phyloP scores from a whole-genome alignment of 176 grass and related monocot genomes.

The Triticum timopheevii region DNA sequence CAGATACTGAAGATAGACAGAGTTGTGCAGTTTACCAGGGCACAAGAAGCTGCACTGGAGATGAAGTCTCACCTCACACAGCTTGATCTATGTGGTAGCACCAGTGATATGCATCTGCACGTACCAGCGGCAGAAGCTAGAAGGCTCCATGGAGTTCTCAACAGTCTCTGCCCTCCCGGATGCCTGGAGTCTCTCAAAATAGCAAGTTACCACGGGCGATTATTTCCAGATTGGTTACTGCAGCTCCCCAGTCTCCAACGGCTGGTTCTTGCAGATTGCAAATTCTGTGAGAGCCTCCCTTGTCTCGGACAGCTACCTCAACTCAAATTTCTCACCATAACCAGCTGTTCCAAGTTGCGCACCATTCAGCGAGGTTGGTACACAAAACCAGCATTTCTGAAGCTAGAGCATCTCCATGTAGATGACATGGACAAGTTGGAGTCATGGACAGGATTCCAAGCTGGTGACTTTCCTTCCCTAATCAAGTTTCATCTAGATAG shows the following conservation, averaged over 20 bases:
- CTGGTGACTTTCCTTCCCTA: slow-evolving; percentile 29
- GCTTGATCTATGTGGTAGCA: slow-evolving; percentile 33
- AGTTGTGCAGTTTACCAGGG: neutral
- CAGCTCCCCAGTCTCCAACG: slow-evolving; percentile 3
- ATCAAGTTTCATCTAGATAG: slow-evolving; percentile 39
- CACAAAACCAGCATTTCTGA: slow-evolving; percentile 31
- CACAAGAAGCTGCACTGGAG: slow-evolving; percentile 15
- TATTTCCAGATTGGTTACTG: slow-evolving; percentile 27
- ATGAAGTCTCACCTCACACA: slow-evolving; percentile 31
- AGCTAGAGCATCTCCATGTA: slow-evolving; percentile 34
- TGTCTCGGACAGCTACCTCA: slow-evolving; percentile 28
- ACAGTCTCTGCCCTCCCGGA: slow-evolving; percentile 5
- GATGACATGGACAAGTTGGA: slow-evolving; percentile 33
- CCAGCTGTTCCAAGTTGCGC: neutral
- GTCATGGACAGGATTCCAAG: slow-evolving; percentile 23
- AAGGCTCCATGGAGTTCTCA: slow-evolving; percentile 30
- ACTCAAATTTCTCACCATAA: slow-evolving; percentile 29
- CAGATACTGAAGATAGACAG: slow-evolving; percentile 34
- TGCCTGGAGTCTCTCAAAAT: slow-evolving; percentile 51
- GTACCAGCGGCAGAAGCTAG: neutral
- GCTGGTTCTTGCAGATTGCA: slow-evolving; percentile 21
- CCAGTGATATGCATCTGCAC: neutral
- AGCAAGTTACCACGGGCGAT: slow-evolving; percentile 14
- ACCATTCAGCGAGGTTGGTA: neutral
- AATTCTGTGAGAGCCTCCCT: slow-evolving; percentile 33